Conservation (phyloP, 2,329 filamentous ascomycete species). For the Ascomycota sp. region DNA sequence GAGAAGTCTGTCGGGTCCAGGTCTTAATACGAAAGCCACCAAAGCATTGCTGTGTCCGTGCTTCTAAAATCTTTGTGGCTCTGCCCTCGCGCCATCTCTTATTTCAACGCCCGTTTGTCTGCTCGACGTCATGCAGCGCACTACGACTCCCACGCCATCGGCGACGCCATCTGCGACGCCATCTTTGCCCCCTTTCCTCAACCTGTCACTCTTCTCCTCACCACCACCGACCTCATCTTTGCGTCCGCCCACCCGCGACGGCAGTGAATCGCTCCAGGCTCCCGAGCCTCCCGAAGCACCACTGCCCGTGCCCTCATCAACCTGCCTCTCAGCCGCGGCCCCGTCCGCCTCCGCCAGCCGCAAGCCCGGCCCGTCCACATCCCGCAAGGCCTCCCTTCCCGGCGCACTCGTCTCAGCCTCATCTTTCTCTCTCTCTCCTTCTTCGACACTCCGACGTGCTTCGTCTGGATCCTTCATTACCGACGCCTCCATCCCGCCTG, state of each 20-base stretch:
- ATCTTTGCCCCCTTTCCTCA: not conserved
- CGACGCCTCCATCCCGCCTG: conserved; percentile 26
- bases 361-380: not conserved
- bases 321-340: not conserved
- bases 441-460: too few relatives aligned
- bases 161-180: not conserved
- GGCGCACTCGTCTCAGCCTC: not conserved
- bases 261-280: not conserved
- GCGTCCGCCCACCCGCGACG: not conserved
- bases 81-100: too few relatives aligned
- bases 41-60: too few relatives aligned
- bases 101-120: too few relatives aligned
- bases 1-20: too few relatives aligned
- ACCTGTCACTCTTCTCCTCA: not conserved
- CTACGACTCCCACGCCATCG: not conserved
- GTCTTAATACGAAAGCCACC: too few relatives aligned
- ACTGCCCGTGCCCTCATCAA: too few relatives aligned
- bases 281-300: too few relatives aligned
- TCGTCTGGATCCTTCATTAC: conserved; percentile 16
- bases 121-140: not conserved
- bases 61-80: too few relatives aligned
- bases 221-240: not conserved
- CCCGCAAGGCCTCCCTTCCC: too few relatives aligned
- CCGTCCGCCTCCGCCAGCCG: not conserved
- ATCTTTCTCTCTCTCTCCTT: not conserved